Base-by-base conservation (phyloP, 1,139 yeast species). In the Trichomonascaceae sp. region DNA sequence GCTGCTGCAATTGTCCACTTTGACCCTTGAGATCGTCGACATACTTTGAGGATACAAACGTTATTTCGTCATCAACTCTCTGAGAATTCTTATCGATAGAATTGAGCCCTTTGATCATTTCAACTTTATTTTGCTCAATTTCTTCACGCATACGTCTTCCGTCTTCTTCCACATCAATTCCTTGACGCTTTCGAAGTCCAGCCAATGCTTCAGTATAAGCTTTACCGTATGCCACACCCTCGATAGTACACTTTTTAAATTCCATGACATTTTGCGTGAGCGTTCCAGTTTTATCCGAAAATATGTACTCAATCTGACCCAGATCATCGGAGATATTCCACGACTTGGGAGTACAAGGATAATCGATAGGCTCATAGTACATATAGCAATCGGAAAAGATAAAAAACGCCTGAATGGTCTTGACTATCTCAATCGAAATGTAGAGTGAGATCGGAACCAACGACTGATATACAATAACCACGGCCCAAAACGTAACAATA, bases 261-360 rank as follows among this genome's bases (percentile, higher is more conserved):
- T 91, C 97, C 99, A 93, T 93, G 45, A 91, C 87, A 67, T 93
- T 93, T 69, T 91, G 98, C 1, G 99, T 93, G 63, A 93, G 76
- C 0, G 99, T 93, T 57, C 99, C 99, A 0, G 99, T 93, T 71
- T 93, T 93, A 72, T 93, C 99, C 66, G 96, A 87, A 71, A 93
- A 93, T 49, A 93, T 84, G 67, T 91, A 93, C 70, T 93, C 98
- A 63, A 93, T 87, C 71, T 93, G 99, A 36, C 99, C 99, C 65
- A 93, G 77, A 70, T 93, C 99, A 73, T 93, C 99, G 12, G 97
- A 89, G 54, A 93, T 91, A 67, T 87, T 89, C 99, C 99, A 93
- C 0, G 96, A 81, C 68, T 93, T 91, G 8, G 99, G 98, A 4
- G 93, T 83, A 71, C 99, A 93, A 0, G 98, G 97, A 67, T 87